Evolutionary conservation across 1,284 basidiomycete genomes (phyloP).

Genomic region (Ganoderma lingzhi): DNA sequence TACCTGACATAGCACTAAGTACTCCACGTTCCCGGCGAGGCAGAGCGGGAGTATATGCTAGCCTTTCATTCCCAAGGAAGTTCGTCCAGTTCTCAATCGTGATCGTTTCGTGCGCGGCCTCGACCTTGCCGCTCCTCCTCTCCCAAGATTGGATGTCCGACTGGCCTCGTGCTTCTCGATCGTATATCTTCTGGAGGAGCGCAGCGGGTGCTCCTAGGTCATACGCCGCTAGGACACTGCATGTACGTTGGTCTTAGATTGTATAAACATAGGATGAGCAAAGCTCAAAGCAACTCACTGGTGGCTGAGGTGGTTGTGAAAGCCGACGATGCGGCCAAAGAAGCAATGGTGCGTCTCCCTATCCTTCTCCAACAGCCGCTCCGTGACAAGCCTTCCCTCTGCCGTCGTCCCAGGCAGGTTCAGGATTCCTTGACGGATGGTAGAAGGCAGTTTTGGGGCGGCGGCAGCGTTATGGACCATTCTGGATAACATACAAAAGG

Average conservation of each 20-base stretch:
- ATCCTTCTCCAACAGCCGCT: constrained; percentile 63
- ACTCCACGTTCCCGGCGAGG: too few relatives aligned
- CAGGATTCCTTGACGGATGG: constrained; percentile 50
- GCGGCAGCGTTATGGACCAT: constrained; percentile 3
- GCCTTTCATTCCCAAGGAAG: constrained; percentile 64
- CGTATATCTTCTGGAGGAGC: constrained; percentile 62
- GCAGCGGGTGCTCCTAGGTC: constrained; percentile 65
- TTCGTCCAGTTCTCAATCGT: constrained; percentile 60
- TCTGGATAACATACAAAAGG: neutral
- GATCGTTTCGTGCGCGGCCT: constrained; percentile 48
- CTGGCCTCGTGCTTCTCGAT: constrained; percentile 49
- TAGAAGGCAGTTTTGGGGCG: constrained; percentile 27
- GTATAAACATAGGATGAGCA: neutral
- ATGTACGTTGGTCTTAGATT: neutral
- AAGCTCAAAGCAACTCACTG: constrained; percentile 47
- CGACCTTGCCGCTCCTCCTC: constrained; percentile 41
- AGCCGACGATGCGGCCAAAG: constrained; percentile 50
- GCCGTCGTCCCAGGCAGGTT: constrained; percentile 59
- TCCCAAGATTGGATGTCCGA: constrained; percentile 55
- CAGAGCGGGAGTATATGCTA: constrained; percentile 27
- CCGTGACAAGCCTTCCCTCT: constrained; percentile 52
- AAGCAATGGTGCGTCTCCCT: constrained; percentile 66
- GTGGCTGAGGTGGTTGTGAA: constrained; percentile 74
- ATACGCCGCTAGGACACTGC: constrained; percentile 68
- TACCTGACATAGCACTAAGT: constrained; percentile 42